Evolutionary conservation across 2,329 filamentous ascomycete genomes (phyloP).

Genomic region (Aspergillus fumigatus): DNA sequence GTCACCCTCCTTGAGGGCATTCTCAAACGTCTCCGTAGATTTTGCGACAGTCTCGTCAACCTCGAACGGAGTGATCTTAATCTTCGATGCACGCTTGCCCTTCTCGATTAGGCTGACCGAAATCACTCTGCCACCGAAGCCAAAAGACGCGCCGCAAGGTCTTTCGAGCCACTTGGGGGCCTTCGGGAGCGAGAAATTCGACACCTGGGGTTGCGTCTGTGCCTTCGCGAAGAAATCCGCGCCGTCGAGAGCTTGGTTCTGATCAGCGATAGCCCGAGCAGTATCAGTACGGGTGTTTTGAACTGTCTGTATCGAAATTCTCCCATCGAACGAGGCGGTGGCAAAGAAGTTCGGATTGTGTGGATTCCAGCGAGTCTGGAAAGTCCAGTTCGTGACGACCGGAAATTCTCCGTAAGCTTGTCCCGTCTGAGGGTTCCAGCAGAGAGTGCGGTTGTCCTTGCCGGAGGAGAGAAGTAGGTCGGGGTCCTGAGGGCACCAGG

Average conservation of each 20-base stretch:
- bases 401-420: conserved; percentile 87
- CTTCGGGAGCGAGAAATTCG: conserved; percentile 79
- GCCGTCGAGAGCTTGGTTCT: conserved; percentile 69
- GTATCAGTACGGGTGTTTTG: conserved; percentile 81
- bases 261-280: conserved; percentile 58
- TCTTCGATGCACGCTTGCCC: conserved; percentile 66
- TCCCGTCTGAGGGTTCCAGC: conserved; percentile 94
- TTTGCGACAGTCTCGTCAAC: conserved; percentile 81
- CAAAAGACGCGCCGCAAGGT: conserved; percentile 82
- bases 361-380: conserved; percentile 90
- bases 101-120: conserved; percentile 58
- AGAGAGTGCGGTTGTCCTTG: conserved; percentile 91
- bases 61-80: conserved; percentile 82
- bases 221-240: conserved; percentile 97
- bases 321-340: conserved; percentile 95
- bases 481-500: conserved; percentile 90
- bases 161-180: conserved; percentile 88
- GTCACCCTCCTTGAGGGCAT: conserved; percentile 72
- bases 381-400: conserved; percentile 99
- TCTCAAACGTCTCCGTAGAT: conserved; percentile 82
- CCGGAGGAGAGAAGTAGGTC: conserved; percentile 87
- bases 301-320: conserved; percentile 87
- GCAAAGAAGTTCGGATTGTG: conserved; percentile 88
- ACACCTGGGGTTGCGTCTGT: conserved; percentile 83
- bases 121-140: conserved; percentile 92